Evolutionary conservation across 345 rosid species (phyloP).

Genomic region (Acer yangbiense): DNA sequence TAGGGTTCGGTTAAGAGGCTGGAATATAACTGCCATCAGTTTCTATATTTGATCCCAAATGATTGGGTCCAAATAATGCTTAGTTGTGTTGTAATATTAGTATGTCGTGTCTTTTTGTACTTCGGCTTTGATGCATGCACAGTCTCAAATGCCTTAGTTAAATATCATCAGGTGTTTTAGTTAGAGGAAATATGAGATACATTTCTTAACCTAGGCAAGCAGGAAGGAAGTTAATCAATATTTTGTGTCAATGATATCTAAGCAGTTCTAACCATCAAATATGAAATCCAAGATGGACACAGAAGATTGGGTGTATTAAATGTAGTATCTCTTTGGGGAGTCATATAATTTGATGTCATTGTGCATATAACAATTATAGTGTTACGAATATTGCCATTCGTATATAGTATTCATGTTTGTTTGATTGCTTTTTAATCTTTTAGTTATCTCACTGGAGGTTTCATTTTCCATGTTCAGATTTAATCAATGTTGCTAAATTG

Average conservation of each 20-base stretch:
- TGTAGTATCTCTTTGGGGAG: not conserved
- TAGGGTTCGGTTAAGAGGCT: not conserved
- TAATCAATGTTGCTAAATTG: constrained; percentile 71
- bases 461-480: constrained; percentile 49
- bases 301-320: not conserved
- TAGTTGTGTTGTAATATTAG: not conserved
- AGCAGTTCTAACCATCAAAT: not conserved
- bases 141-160: not conserved
- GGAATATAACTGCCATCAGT: not conserved
- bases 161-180: not conserved
- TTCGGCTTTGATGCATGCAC: not conserved
- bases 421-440: constrained; percentile 5
- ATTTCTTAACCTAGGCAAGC: not conserved
- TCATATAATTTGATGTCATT: not conserved
- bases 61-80: not conserved
- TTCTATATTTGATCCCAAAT: not conserved
- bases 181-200: not conserved
- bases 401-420: not conserved
- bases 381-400: constrained; percentile 1
- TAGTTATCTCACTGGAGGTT: constrained; percentile 7
- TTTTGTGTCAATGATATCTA: not conserved
- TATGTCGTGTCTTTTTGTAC: not conserved
- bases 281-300: not conserved
- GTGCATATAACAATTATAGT: not conserved
- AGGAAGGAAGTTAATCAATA: not conserved